Base-by-base conservation (phyloP, 805 yeast species). In the Pichia insulana region DNA sequence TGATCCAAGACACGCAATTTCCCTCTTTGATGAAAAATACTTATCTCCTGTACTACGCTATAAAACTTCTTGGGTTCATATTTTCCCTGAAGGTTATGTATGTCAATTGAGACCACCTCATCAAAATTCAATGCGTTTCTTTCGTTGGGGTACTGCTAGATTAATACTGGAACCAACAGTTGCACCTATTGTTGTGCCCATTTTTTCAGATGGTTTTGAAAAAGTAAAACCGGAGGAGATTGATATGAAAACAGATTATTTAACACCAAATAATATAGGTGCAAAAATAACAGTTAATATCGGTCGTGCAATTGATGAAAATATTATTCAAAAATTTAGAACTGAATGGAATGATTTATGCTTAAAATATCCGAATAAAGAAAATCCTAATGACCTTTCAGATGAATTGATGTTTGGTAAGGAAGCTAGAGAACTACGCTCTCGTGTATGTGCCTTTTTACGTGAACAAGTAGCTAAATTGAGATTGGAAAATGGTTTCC, bases 81-180 rank as follows among this genome's bases (percentile, higher is more conserved):
- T 88, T 4, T 90, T 86, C 61, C 98, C 98, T 0, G 98, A 90
- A 60, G 96, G 95, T 0, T 86, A 81, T 58, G 97, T 90, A 4
- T 73, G 90, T 41, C 98, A 92, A 59, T 59, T 85, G 38, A 72
- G 79, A 46, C 79, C 81, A 30, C 96, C 96, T 0, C 78, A 76
- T 57, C 69, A 73, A 39, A 83, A 86, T 50, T 87, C 97, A 3
- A 85, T 92, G 92, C 69, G 96, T 48, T 90, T 85, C 62, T 90
- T 92, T 69, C 82, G 85, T 57, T 90, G 97, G 97, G 98, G 98
- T 0, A 79, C 88, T 1, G 76, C 95, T 2, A 70, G 98, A 50
- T 58, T 89, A 51, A 70, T 92, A 5, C 63, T 92, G 42, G 98
- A 90, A 59, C 69, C 94, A 9, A 79, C 90, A 0, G 73, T 74